These are phyloP conservation scores for Chaetomiaceae sp. DNA, from an alignment of 2,329 filamentous ascomycete species.

Conservation along the genomic window DNA sequence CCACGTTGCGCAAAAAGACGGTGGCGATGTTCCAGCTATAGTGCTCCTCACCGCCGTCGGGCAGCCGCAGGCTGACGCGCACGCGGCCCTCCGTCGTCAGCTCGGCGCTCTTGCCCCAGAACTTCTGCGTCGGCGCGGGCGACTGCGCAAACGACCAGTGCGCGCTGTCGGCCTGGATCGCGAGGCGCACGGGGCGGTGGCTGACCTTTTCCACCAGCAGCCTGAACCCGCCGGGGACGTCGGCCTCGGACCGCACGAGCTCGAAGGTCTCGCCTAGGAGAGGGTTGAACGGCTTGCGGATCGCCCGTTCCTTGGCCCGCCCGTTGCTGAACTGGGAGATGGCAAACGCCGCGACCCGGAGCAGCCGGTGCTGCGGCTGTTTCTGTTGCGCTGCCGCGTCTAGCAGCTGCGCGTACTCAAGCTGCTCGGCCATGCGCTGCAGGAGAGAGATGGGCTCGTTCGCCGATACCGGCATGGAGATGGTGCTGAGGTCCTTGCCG, in stretches of 20 bases:
- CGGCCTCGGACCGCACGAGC: conserved; percentile 77
- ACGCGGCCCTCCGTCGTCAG: conserved; percentile 88
- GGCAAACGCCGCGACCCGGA: conserved; percentile 86
- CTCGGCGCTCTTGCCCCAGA: conserved; percentile 97
- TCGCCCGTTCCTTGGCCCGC: conserved; percentile 82
- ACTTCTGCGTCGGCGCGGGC: conserved; percentile 87
- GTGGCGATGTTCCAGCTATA: conserved; percentile 89
- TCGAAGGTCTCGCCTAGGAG: conserved; percentile 95
- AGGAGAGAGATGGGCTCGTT: conserved; percentile 89
- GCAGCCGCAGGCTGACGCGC: conserved; percentile 63
- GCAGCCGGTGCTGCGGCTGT: conserved; percentile 62
- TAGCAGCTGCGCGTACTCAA: conserved; percentile 85
- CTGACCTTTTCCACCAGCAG: conserved; percentile 94
- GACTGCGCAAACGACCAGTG: conserved; percentile 85
- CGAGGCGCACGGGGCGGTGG: conserved; percentile 86
- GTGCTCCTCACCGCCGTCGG: conserved; percentile 66
- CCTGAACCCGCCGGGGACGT: conserved; percentile 68
- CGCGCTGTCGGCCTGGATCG: conserved; percentile 84
- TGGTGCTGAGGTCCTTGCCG: conserved; percentile 92
- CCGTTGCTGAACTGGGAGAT: conserved; percentile 78
- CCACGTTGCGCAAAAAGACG: conserved; percentile 89
- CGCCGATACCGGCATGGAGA: conserved; percentile 94
- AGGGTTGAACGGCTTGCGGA: conserved; percentile 95
- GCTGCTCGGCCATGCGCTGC: conserved; percentile 81
- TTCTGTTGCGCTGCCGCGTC: conserved; percentile 65